Base-by-base conservation (phyloP, 2,329 filamentous ascomycete genomes). In the Tolypocladium album region DNA sequence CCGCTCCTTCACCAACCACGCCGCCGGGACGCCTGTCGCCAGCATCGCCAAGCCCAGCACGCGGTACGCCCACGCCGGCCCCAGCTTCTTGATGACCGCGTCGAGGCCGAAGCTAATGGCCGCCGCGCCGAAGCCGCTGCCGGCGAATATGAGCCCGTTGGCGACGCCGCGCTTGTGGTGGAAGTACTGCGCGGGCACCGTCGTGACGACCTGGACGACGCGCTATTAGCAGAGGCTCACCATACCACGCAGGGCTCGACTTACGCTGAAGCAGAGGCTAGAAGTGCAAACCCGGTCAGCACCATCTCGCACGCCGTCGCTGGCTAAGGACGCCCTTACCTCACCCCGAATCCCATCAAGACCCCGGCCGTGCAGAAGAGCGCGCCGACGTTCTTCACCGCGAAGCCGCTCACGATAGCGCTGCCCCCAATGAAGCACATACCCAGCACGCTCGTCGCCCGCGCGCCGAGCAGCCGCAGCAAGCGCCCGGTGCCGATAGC, bases 401-500 rank as follows among this genome's bases (percentile, higher is more conserved):
- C 65, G 43, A 75, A 76, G 47, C 70, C 67, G n/a, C 72, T 77
- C 27, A 72, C n/a, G 61, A 84, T 72, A 61, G 80, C 73, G 1
- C 79, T 79, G 6, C 77, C 34, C 0, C 81, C 81, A 59, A 86
- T 74, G 22, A 83, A 68, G 0, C 72, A 66, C 0, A 86, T 72
- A 0, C 83, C 84, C 2, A 79, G 50, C 3, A 85, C 42, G 0
- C 74, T 78, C 1, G 78, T 78, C 27, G 64, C 63, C 6, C 78
- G 74, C 3, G 78, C 74, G 0, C 84, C 84, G 11, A 86, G 64
- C 20, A 67, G 65, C 4, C 77, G 72, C 61, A 84, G 77, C 8
- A 85, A 57, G n/a, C 78, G 74, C 0, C 80, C 78, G 63, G 81
- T 82, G 9, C 79, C 63, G 6, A 86, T 74, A 0, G 80, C 83